These are phyloP conservation scores for Yamadazyma triangularis DNA, from an alignment of 1,139 yeast genomes.

Conservation along the genomic window DNA sequence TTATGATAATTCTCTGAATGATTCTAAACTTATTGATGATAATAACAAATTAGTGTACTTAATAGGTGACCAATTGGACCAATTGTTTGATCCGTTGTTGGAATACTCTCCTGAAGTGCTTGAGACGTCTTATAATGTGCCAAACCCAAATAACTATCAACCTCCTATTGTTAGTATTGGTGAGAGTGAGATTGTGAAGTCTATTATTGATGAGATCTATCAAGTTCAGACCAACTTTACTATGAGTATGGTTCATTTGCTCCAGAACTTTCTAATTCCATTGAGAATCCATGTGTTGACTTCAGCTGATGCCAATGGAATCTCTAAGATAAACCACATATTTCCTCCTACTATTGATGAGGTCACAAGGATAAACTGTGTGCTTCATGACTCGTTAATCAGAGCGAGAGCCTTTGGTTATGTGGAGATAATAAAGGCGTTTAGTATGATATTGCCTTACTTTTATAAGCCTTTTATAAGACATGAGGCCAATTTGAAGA, in stretches of 20 bases:
- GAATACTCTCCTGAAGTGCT: conserved; percentile 91
- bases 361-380: conserved; percentile 81
- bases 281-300: conserved; percentile 64
- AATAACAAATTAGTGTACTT: conserved; percentile 72
- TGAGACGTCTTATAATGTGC: conserved; percentile 60
- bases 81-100: conserved; percentile 79
- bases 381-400: conserved; percentile 69
- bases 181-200: conserved; percentile 17
- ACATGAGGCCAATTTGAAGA: conserved; percentile 71
- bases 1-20: conserved; percentile 43
- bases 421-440: conserved; percentile 68
- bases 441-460: conserved; percentile 79
- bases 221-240: conserved; percentile 72
- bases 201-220: conserved; percentile 64
- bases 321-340: conserved; percentile 64
- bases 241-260: conserved; percentile 61
- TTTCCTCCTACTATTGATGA: conserved; percentile 97
- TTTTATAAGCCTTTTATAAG: conserved; percentile 89
- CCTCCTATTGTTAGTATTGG: conserved; percentile 8
- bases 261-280: conserved; percentile 78
- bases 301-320: conserved; percentile 44
- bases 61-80: conserved; percentile 83
- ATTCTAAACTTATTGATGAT: conserved; percentile 35
- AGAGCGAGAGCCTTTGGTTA: conserved; percentile 66
- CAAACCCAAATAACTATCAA: conserved; percentile 18